Evolutionary conservation across 257 asterid genomes (phyloP), one percentile per base, ranked within the genome.

Genomic region (Nicotiana otophora): DNA sequence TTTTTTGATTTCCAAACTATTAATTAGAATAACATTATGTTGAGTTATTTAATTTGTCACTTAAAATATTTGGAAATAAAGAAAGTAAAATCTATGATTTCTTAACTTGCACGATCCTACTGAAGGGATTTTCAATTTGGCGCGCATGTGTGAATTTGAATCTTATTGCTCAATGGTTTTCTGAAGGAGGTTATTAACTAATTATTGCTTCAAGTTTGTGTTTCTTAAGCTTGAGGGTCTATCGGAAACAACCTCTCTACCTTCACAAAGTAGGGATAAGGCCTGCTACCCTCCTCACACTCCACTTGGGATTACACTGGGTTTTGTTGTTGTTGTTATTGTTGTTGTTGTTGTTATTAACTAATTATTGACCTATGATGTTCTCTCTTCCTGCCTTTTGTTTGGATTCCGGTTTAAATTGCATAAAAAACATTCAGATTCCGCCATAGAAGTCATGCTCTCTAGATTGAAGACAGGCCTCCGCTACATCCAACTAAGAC

Each of bases 381-480:
- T 57, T 8, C n/a, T 67, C 61, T 48, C 58, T 17, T 30, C 39
- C 20, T 36, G 70, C 5, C 7, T 62, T 23, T 55, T 78, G 30
- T 80, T 34, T 28, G 53, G 65, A 28, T 65, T 60, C 1, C 31
- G 51, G 55, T 83, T 28, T 30, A 39, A 72, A 76, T 72, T 53
- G 46, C 53, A 39, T 67, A 4, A 74, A 8, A 9, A 14, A 23
- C 72, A 82, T 90, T 85, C 92, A 91, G 97, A 82, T 79, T 88
- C 87, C 48, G 78, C 86, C 3, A 82, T 82, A 81, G 66, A 12
- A 81, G 74, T 67, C 34, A 65, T 70, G 42, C 66, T 81, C 10
- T 87, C 85, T 69, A 88, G 87, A 88, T 85, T 91, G 46, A 88
- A 85, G 91, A 87, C 87, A 33, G 83, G 90, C 84, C 42, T 95